A percentile compares a stretch with the other conserved stretches of the same genome.
Evolutionary conservation across 2,329 filamentous ascomycete genomes (phyloP).

Genomic region (Teratosphaeria gauchensis): DNA sequence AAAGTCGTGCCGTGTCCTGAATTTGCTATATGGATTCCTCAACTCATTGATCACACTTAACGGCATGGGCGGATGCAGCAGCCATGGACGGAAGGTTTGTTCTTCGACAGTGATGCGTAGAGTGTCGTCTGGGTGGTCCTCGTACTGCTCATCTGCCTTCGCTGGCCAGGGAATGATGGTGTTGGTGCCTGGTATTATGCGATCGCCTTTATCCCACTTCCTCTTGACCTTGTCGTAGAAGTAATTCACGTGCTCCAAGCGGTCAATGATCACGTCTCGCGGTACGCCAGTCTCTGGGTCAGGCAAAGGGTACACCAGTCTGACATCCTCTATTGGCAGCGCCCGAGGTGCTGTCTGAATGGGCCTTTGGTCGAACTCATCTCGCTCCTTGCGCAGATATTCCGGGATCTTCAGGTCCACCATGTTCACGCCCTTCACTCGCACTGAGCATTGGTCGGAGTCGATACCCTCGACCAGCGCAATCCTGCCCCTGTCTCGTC

Average conservation of each 20-base stretch:
- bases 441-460: conserved; percentile 23
- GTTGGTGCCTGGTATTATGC: conserved; percentile 59
- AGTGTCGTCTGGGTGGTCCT: conserved; percentile 60
- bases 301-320: conserved; percentile 68
- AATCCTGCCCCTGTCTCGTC: conserved; percentile 75
- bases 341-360: conserved; percentile 23
- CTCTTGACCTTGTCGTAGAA: conserved; percentile 32
- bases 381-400: conserved; percentile 32
- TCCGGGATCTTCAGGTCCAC: conserved; percentile 33
- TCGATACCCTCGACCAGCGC: conserved; percentile 54
- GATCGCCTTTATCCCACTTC: conserved; percentile 31
- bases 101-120: conserved; percentile 65
- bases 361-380: conserved; percentile 22
- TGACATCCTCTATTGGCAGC: conserved; percentile 57
- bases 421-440: conserved; percentile 32
- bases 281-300: conserved; percentile 55
- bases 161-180: conserved; percentile 69
- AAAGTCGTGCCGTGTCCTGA: conserved; percentile 69
- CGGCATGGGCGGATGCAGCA: conserved; percentile 72
- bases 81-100: conserved; percentile 65
- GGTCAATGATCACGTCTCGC: conserved; percentile 68
- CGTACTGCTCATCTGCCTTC: conserved; percentile 33
- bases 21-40: conserved; percentile 69
- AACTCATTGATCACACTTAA: conserved; percentile 72
- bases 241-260: conserved; percentile 41